phyloP scores from a whole-genome alignment of 2,329 filamentous ascomycete species.

The Fusarium globosum region DNA sequence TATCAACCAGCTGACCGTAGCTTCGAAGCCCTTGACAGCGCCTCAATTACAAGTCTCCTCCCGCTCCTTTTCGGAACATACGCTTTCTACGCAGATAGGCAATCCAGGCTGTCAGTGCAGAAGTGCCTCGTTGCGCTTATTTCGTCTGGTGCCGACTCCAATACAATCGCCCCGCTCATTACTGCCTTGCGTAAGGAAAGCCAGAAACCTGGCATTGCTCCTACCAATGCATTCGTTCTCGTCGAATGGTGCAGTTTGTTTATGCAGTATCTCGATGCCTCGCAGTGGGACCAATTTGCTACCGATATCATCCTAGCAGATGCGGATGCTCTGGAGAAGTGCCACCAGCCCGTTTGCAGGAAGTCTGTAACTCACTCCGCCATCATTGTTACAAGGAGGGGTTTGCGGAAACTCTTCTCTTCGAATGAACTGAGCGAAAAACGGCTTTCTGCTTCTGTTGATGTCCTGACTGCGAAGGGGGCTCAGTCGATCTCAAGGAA shows the following conservation, averaged over 20 bases:
- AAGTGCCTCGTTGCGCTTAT: constrained; percentile 79
- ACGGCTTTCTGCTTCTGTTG: constrained; percentile 71
- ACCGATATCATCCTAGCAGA: constrained; percentile 74
- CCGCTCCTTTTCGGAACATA: constrained; percentile 87
- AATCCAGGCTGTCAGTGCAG: constrained; percentile 85
- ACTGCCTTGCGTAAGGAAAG: constrained; percentile 77
- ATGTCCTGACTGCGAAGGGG: constrained; percentile 75
- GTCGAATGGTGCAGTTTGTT: constrained; percentile 89
- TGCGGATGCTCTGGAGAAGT: constrained; percentile 81
- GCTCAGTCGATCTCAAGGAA: constrained; percentile 73
- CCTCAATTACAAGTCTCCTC: constrained; percentile 67
- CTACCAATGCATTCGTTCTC: constrained; percentile 85
- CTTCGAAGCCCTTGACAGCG: constrained; percentile 58
- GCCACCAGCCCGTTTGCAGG: constrained; percentile 73
- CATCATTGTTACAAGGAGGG: constrained; percentile 80
- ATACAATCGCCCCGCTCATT: constrained; percentile 73
- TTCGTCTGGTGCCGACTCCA: constrained; percentile 62
- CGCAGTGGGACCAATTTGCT: constrained; percentile 73
- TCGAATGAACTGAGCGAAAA: constrained; percentile 66
- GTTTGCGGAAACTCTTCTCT: constrained; percentile 78
- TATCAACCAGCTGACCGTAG: constrained; percentile 34
- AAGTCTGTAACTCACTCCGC: constrained; percentile 77
- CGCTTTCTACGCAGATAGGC: constrained; percentile 85
- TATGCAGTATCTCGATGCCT: constrained; percentile 74
- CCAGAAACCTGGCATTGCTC: constrained; percentile 79